Evolutionary conservation across 164 flowering plant species (phyloP).

Genomic region (Piper longum): DNA sequence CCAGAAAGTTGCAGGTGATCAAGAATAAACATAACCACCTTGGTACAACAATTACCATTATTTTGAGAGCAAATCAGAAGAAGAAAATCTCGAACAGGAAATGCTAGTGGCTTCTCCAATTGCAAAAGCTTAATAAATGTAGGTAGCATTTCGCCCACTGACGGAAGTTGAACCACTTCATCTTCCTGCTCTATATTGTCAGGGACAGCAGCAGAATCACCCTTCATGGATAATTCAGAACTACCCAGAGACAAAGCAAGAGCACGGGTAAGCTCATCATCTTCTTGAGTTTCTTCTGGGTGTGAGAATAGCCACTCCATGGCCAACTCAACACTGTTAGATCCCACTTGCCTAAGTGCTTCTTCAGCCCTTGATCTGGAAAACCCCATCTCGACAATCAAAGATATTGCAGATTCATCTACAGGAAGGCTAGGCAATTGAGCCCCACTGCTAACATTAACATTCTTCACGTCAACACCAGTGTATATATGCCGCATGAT

Average conservation of each 20-base stretch:
- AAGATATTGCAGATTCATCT: slow-evolving; percentile 73
- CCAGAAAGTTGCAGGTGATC: slow-evolving; percentile 40
- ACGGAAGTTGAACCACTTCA: slow-evolving; percentile 40
- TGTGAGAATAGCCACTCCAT: slow-evolving; percentile 94
- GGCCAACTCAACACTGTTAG: slow-evolving; percentile 93
- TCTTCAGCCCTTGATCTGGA: slow-evolving; percentile 88
- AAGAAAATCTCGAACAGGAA: too few relatives aligned
- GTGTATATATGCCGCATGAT: slow-evolving; percentile 65
- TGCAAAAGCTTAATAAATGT: too few relatives aligned
- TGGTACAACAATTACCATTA: too few relatives aligned
- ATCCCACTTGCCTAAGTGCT: slow-evolving; percentile 66
- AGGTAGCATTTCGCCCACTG: slow-evolving; percentile 81
- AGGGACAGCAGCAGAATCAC: slow-evolving; percentile 40
- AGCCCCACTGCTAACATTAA: slow-evolving; percentile 36
- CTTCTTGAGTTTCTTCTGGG: slow-evolving; percentile 88
- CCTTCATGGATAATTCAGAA: slow-evolving; percentile 60
- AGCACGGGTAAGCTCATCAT: slow-evolving; percentile 91
- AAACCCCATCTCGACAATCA: slow-evolving; percentile 95
- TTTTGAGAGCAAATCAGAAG: too few relatives aligned
- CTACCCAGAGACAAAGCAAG: slow-evolving; percentile 83
- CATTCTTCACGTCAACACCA: slow-evolving; percentile 66
- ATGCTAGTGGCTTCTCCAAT: too few relatives aligned
- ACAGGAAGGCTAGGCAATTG: slow-evolving; percentile 60
- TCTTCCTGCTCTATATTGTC: slow-evolving; percentile 39
- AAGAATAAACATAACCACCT: too few relatives aligned